Evolutionary conservation across 352 stramenopile genomes (phyloP).

Genomic region (Phytophthora kernoviae): DNA sequence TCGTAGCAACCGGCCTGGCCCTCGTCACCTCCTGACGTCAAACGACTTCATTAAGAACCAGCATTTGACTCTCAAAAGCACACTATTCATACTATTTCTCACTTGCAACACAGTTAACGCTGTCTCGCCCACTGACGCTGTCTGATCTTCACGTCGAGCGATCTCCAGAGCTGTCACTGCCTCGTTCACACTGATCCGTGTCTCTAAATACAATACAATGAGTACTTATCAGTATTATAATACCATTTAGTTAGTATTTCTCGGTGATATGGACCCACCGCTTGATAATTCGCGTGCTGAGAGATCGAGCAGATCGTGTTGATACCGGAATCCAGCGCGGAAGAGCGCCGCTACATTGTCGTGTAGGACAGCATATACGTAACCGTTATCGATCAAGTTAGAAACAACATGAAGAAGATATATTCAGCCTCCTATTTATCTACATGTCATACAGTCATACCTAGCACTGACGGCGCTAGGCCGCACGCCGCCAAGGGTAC

Average conservation of each 20-base stretch:
- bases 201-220: slow-evolving; percentile 30
- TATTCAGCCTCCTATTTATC: neutral
- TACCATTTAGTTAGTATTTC: neutral
- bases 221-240: neutral
- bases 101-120: slow-evolving; percentile 57
- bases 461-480: slow-evolving; percentile 60
- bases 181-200: slow-evolving; percentile 45
- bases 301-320: slow-evolving; percentile 51
- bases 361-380: slow-evolving; percentile 1
- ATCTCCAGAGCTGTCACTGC: slow-evolving; percentile 39
- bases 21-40: slow-evolving; percentile 35
- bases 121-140: slow-evolving; percentile 35
- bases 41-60: neutral
- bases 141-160: slow-evolving; percentile 3
- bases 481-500: slow-evolving; percentile 59
- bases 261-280: slow-evolving; percentile 26
- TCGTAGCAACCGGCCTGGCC: slow-evolving; percentile 43
- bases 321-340: slow-evolving; percentile 65
- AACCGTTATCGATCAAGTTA: neutral
- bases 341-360: slow-evolving; percentile 51
- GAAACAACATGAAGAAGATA: neutral
- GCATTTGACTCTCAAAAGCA: neutral
- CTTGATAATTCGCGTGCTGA: slow-evolving; percentile 62
- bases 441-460: slow-evolving; percentile 19
- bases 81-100: neutral